phyloP scores from a whole-genome alignment of 768 basidiomycete species.

The Auriscalpium microsporum region DNA sequence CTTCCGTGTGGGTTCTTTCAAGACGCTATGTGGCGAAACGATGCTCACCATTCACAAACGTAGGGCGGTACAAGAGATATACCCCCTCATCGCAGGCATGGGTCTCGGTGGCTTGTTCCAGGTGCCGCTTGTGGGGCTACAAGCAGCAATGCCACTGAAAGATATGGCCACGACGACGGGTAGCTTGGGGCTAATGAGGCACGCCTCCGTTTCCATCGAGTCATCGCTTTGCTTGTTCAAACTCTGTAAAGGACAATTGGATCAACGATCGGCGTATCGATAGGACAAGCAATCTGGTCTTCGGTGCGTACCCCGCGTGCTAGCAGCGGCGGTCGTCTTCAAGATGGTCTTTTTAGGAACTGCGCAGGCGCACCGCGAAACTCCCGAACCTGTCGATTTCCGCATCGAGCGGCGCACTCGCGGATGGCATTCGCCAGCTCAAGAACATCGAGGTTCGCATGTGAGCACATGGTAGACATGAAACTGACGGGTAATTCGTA shows the following conservation, averaged over 20 bases:
- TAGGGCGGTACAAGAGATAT: conserved; percentile 26
- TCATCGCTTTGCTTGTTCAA: background rate
- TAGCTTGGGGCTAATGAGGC: conserved; percentile 26
- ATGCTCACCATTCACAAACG: background rate
- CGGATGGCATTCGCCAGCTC: background rate
- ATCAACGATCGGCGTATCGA: conserved; percentile 20
- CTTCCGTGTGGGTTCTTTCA: conserved; percentile 17
- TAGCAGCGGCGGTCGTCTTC: too few relatives aligned
- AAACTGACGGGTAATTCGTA: conserved; percentile 14
- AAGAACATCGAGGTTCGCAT: background rate
- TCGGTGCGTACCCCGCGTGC: background rate
- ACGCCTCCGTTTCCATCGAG: background rate
- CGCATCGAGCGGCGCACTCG: conserved; percentile 5
- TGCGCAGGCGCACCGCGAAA: background rate
- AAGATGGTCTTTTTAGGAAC: background rate
- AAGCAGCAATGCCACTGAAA: conserved; percentile 37
- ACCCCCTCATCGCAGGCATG: conserved; percentile 24
- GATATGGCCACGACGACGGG: conserved; percentile 37
- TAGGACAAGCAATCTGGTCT: conserved; percentile 21
- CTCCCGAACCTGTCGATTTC: background rate
- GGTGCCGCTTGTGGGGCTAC: conserved; percentile 29
- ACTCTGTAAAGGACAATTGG: conserved; percentile 12
- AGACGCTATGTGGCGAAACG: too few relatives aligned
- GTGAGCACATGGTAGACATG: background rate
- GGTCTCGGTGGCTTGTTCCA: conserved; percentile 30